Conservation (phyloP, 495 filamentous ascomycete genomes). For the Thermothielavioides terrestris region DNA sequence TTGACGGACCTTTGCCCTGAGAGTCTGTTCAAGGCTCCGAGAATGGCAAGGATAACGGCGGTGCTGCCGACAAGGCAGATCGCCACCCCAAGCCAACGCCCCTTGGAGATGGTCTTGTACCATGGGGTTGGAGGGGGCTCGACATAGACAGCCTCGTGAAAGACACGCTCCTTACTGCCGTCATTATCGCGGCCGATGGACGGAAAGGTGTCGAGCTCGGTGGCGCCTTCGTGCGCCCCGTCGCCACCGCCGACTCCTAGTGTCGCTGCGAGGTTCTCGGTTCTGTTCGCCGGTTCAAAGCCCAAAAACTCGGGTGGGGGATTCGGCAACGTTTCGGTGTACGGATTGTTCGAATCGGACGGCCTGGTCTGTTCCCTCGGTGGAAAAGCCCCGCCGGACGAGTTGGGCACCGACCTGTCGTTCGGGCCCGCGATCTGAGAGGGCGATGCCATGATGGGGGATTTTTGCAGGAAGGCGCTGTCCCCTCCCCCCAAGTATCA, state of each 20-base stretch:
- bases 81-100: conserved; percentile 12
- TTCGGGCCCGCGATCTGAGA: conserved; percentile 3
- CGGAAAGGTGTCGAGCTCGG: neutral
- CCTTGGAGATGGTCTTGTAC: conserved; percentile 17
- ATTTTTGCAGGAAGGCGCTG: too few relatives aligned
- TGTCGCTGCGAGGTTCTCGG: neutral
- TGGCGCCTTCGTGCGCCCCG: conserved; percentile 3
- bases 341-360: conserved; percentile 20
- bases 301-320: conserved; percentile 20
- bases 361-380: conserved; percentile 4
- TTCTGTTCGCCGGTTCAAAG: neutral
- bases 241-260: neutral
- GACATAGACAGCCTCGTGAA: conserved; percentile 13
- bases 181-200: neutral
- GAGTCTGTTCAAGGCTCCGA: conserved; percentile 20
- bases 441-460: neutral
- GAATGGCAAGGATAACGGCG: conserved; percentile 21
- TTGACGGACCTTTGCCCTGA: conserved; percentile 7
- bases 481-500: too few relatives aligned
- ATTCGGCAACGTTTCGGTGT: conserved; percentile 20
- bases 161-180: conserved; percentile 8
- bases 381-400: neutral
- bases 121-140: conserved; percentile 14
- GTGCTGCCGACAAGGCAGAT: conserved; percentile 16
- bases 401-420: conserved; percentile 5